Percentiles rank a stretch among this genome's conserved stretches.
Conservation (phyloP, 345 rosid species). For the Luvunga scandens region DNA sequence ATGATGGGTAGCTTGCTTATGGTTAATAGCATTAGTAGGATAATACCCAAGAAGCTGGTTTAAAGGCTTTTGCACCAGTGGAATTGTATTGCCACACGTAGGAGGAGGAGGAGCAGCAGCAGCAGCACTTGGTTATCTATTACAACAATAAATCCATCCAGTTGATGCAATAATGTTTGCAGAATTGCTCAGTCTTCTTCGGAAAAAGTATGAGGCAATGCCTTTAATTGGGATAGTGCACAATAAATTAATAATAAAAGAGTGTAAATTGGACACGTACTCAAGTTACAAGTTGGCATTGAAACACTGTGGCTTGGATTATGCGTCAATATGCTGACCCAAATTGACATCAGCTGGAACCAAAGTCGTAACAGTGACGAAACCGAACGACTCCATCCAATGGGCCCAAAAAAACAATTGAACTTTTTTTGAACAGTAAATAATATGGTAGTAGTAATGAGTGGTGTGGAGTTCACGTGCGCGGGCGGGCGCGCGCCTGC, state of each 20-base stretch:
- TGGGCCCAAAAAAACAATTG: not conserved
- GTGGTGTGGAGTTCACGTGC: slow-evolving; percentile 26
- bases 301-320: no score
- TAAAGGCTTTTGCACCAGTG: slow-evolving; percentile 33
- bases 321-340: not conserved
- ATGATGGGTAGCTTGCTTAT: not conserved
- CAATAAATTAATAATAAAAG: no score
- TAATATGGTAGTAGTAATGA: not conserved
- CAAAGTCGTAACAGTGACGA: not conserved
- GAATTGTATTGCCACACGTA: slow-evolving; percentile 15
- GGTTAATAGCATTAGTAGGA: slow-evolving; percentile 10
- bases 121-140: not conserved
- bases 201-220: no score
- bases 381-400: not conserved
- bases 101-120: no score
- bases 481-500: slow-evolving; percentile 11
- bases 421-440: no score
- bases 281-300: no score
- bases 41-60: slow-evolving; percentile 15
- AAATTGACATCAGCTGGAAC: not conserved
- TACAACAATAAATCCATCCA: no score
- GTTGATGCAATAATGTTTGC: no score
- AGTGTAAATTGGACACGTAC: no score
- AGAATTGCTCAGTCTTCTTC: no score
- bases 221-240: no score